Evolutionary conservation across 2,329 filamentous ascomycete species (phyloP).

Genomic region (Lachnellula hyalina): DNA sequence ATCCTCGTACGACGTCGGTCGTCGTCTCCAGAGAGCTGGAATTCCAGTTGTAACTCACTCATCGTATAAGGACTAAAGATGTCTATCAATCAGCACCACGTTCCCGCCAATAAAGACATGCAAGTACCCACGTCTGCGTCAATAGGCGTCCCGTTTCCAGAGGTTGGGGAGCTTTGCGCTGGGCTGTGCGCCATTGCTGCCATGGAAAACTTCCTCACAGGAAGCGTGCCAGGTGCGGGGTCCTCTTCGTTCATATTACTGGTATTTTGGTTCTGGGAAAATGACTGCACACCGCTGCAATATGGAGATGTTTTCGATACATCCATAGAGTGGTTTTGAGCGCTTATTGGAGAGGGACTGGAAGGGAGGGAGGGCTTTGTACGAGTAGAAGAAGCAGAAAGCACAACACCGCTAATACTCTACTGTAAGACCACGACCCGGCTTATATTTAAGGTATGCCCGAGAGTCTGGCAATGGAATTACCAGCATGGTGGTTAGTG

Average conservation of each 20-base stretch:
- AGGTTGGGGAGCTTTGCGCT: constrained; percentile 4
- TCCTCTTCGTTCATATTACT: not conserved
- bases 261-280: too few species aligned
- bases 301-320: too few species aligned
- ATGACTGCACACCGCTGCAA: too few species aligned
- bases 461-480: not conserved
- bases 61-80: constrained; percentile 12
- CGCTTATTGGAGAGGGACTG: too few species aligned
- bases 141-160: constrained; percentile 14
- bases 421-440: not conserved
- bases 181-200: not conserved
- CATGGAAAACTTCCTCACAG: not conserved
- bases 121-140: constrained; percentile 19
- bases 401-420: too few species aligned
- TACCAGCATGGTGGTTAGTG: not conserved
- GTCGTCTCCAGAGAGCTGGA: constrained; percentile 18
- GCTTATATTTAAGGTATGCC: not conserved
- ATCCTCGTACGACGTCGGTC: constrained; percentile 1
- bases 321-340: too few species aligned
- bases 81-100: too few species aligned
- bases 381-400: too few species aligned
- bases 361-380: too few species aligned
- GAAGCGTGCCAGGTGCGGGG: too few species aligned
- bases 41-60: constrained; percentile 11
- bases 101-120: not conserved